Percentiles rank a stretch among this genome's conserved stretches.
phyloP scores from a whole-genome alignment of 129 eudicot species.

The Tagetes patula region DNA sequence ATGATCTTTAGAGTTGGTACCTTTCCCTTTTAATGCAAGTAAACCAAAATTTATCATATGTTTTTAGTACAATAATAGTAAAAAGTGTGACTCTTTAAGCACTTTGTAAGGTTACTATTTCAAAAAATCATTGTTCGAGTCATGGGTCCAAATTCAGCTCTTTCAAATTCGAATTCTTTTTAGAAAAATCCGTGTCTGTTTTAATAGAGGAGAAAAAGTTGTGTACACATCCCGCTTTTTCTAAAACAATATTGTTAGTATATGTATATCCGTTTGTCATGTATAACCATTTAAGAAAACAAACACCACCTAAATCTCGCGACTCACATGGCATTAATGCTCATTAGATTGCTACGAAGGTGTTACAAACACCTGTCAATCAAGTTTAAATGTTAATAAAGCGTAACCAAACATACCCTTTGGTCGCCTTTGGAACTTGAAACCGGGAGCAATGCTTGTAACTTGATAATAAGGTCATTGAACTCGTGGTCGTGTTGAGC shows the following conservation, averaged over 20 bases:
- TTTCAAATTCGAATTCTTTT: too few relatives aligned
- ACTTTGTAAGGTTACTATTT: not conserved
- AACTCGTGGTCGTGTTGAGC: not conserved
- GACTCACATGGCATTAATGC: not conserved
- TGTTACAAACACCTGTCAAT: not conserved
- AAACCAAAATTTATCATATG: slow-evolving; percentile 4
- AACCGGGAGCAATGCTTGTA: slow-evolving; percentile 26
- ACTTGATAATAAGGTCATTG: slow-evolving; percentile 9
- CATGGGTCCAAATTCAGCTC: not conserved
- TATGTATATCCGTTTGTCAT: too few relatives aligned
- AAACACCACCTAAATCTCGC: too few relatives aligned
- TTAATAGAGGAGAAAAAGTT: too few relatives aligned
- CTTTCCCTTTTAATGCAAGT: slow-evolving; percentile 15
- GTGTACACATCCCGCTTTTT: too few relatives aligned
- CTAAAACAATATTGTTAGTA: too few relatives aligned
- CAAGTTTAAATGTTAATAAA: not conserved
- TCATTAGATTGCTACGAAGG: not conserved
- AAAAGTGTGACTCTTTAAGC: not conserved
- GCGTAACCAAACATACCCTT: slow-evolving; percentile 15
- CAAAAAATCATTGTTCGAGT: not conserved
- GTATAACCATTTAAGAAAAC: too few relatives aligned
- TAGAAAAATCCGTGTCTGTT: too few relatives aligned
- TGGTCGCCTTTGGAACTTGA: slow-evolving; percentile 11
- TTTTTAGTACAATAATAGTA: not conserved
- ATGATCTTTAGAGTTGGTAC: slow-evolving; percentile 42